Evolutionary conservation across 2,329 filamentous ascomycete genomes (phyloP), one percentile per base, ranked within the genome.

Genomic region (Calonectria hawksworthii): DNA sequence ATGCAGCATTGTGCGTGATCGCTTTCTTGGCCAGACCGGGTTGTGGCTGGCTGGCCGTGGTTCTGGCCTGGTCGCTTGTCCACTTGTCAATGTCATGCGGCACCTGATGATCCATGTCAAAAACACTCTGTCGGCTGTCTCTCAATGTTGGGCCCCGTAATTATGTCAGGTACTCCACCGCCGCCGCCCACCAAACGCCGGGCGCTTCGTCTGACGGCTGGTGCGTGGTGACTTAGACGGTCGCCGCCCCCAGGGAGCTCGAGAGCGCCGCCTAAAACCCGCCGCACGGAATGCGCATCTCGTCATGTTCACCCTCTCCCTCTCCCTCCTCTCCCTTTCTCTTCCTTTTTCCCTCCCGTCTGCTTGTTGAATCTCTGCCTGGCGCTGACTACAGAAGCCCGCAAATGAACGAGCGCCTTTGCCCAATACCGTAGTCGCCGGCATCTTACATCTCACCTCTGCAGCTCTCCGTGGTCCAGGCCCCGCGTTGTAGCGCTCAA

Each of bases 61-160:
- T 23, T 68, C 47, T 30, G 65, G 52, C 54, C 64, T 61, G 54
- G 65, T 63, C 56, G 34, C 34, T 65, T 73, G 70, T 54, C 65
- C 70, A 68, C 70, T 68, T 64, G 70, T 68, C 65, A 64, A 36
- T 56, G 70, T 73, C 70, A 73, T 68, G 70, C 65, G 70, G 47
- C 44, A 41, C 47, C 44, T 36, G 41, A 63, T 44, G 44, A 73
- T 73, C 64, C 70, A 73, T 73, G 70, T 63, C 63, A 38, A 52
- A 68, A 63, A 44, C 61, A 13, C 70, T 68, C 52, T 51, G 34
- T 47, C 32, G 54, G 26, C 44, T 72, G 63, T 59, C 69, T 63
- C 59, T 72, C 70, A 68, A 72, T 72, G 69, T 72, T 72, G 69
- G 70, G 70, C 64, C 52, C 38, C 63, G 44, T 70, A 64, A 52